Conservation (phyloP, 441 rosid species). For the Gossypium aridum region DNA sequence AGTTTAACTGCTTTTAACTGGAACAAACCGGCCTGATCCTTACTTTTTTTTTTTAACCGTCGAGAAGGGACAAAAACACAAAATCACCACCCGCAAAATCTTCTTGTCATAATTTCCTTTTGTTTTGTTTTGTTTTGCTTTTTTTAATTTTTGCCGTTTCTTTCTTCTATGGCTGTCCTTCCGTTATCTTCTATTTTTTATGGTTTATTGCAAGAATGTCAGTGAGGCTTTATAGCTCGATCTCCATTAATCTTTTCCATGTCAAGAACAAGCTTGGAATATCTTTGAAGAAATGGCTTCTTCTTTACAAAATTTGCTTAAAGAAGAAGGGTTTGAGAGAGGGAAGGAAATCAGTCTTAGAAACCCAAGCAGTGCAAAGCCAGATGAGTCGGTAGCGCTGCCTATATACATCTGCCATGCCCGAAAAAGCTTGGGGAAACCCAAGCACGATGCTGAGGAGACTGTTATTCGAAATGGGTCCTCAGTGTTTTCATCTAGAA, state of each 20-base stretch:
- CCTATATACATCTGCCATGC: slow-evolving; percentile 38
- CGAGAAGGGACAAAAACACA: not conserved
- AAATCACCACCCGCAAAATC: slow-evolving; percentile 2
- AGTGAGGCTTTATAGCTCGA: slow-evolving; percentile 7
- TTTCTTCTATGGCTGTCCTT: slow-evolving; percentile 18
- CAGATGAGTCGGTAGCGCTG: slow-evolving; percentile 14
- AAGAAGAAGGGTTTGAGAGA: slow-evolving; percentile 33
- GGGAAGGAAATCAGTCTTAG: slow-evolving; percentile 15
- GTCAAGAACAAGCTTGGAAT: slow-evolving; percentile 3
- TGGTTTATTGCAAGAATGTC: slow-evolving; percentile 16
- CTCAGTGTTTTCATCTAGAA: slow-evolving; percentile 25
- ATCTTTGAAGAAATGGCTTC: slow-evolving; percentile 19
- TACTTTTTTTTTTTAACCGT: not conserved
- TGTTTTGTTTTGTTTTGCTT: not conserved
- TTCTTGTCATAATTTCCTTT: slow-evolving; percentile 20
- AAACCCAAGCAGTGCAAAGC: not conserved
- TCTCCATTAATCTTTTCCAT: not conserved
- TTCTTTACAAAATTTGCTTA: slow-evolving; percentile 42
- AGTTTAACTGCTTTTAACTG: not conserved
- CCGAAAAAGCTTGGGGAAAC: slow-evolving; percentile 16
- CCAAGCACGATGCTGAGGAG: slow-evolving; percentile 15
- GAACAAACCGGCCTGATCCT: not conserved
- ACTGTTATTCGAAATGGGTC: slow-evolving; percentile 11
- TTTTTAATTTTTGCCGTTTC: not conserved
- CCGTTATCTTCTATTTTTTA: slow-evolving; percentile 15